A percentile compares a stretch with the other conserved stretches of the same genome.
Conservation (phyloP, 495 filamentous ascomycete species). For the Aspergillus conjunctus region DNA sequence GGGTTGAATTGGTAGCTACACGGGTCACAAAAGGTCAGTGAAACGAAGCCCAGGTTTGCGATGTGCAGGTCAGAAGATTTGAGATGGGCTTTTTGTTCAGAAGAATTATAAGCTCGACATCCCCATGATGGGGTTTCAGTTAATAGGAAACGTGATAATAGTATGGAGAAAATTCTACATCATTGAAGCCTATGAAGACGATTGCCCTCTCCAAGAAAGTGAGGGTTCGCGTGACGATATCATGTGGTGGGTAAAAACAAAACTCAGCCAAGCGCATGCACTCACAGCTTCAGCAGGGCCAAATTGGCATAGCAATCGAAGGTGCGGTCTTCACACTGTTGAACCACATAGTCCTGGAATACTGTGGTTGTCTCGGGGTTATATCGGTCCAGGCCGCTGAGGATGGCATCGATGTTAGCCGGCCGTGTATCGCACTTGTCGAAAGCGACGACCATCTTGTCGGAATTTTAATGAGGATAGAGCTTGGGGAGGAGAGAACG, state of each 20-base stretch:
- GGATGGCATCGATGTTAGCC: conserved; percentile 84
- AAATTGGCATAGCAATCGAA: conserved; percentile 97
- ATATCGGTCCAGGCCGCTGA: conserved; percentile 94
- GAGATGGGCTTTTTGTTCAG: conserved; percentile 31
- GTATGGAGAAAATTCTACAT: conserved; percentile 63
- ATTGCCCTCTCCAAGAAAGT: not conserved
- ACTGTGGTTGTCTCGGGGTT: conserved; percentile 94
- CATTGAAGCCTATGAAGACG: conserved; percentile 36
- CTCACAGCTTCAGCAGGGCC: conserved; percentile 96
- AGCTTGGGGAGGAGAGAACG: conserved; percentile 8
- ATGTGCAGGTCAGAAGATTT: conserved; percentile 12
- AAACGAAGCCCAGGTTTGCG: not conserved
- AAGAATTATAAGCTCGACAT: conserved; percentile 41
- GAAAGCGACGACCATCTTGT: conserved; percentile 54
- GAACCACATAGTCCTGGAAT: conserved; percentile 92
- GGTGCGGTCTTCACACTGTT: conserved; percentile 92
- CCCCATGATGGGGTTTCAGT: conserved; percentile 59
- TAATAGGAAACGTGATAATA: conserved; percentile 97
- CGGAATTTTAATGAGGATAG: conserved; percentile 10
- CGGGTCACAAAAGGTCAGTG: conserved; percentile 5
- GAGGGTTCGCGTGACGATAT: not conserved
- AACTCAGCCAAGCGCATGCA: conserved; percentile 31
- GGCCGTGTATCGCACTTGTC: conserved; percentile 69
- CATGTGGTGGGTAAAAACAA: not conserved
- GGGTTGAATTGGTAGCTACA: conserved; percentile 99